A percentile compares a stretch with the other conserved stretches of the same genome.
phyloP scores from a whole-genome alignment of 768 basidiomycete species.

The Clitopilus passeckerianus region DNA sequence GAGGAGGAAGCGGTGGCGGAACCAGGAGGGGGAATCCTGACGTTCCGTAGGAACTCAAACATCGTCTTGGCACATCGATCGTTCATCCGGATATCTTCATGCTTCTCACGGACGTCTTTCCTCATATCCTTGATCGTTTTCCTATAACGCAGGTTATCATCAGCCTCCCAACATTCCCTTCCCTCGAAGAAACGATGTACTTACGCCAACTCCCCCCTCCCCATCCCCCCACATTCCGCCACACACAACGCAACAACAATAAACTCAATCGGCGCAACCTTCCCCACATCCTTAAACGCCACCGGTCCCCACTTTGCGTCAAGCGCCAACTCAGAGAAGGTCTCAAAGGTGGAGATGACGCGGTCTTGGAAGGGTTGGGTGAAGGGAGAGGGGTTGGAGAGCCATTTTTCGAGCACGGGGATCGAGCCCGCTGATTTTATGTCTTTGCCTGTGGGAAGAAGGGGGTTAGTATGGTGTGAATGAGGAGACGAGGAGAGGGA shows the following conservation, averaged over 20 bases:
- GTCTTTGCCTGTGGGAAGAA: not conserved
- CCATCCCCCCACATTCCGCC: constrained; percentile 28
- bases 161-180: not conserved
- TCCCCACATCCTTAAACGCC: constrained; percentile 13
- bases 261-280: constrained; percentile 69
- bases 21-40: constrained; percentile 1
- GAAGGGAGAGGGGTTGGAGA: constrained; percentile 29
- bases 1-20: not conserved
- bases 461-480: not conserved
- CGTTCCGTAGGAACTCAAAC: constrained; percentile 41
- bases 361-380: constrained; percentile 20
- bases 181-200: not conserved
- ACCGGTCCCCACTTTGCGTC: constrained; percentile 14
- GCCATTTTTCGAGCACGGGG: constrained; percentile 45
- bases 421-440: constrained; percentile 23
- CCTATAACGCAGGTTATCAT: not conserved
- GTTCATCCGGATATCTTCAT: constrained; percentile 69
- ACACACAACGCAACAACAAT: constrained; percentile 53
- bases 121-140: constrained; percentile 49
- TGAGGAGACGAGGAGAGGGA: not conserved
- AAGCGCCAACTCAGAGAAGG: constrained; percentile 38
- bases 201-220: constrained; percentile 31
- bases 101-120: constrained; percentile 40
- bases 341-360: constrained; percentile 36
- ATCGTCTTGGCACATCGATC: constrained; percentile 48